phyloP scores from a whole-genome alignment of 768 basidiomycete species.

The Collybiopsis luxurians region DNA sequence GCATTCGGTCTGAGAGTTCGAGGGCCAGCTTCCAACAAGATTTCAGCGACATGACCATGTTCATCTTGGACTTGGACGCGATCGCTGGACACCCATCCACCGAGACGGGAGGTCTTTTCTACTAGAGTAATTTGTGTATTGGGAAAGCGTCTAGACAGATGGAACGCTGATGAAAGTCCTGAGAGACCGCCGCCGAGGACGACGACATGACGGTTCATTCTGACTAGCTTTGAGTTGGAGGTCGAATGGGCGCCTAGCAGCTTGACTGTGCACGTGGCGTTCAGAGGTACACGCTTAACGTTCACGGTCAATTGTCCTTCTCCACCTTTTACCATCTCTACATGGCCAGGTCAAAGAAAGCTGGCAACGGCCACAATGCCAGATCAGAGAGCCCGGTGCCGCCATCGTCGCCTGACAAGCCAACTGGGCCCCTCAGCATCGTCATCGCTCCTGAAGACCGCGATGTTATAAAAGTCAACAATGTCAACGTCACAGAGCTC shows the following conservation, averaged over 20 bases:
- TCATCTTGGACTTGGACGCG: constrained; percentile 40
- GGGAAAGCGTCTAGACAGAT: constrained; percentile 68
- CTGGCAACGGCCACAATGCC: constrained; percentile 5
- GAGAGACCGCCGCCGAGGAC: constrained; percentile 80
- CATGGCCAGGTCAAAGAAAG: constrained; percentile 15
- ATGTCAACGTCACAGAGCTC: constrained; percentile 52
- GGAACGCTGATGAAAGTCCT: constrained; percentile 79
- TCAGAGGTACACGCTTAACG: background rate
- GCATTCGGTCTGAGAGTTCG: constrained; percentile 81
- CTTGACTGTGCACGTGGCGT: background rate
- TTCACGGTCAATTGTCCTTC: background rate
- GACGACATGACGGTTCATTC: constrained; percentile 40
- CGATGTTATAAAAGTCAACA: constrained; percentile 62
- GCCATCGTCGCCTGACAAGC: constrained; percentile 39
- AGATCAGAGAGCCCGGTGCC: constrained; percentile 5
- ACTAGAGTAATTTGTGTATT: constrained; percentile 58
- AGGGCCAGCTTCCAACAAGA: constrained; percentile 84
- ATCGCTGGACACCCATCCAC: constrained; percentile 84
- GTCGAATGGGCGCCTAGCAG: background rate
- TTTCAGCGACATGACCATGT: constrained; percentile 26
- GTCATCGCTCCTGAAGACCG: constrained; percentile 40
- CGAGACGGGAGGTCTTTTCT: constrained; percentile 61
- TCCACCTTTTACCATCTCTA: background rate
- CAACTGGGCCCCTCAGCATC: constrained; percentile 54
- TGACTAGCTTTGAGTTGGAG: background rate